Evolutionary conservation across 768 basidiomycete genomes (phyloP), one percentile per base, ranked within the genome.

Genomic region (Gloeostereum incarnatum): DNA sequence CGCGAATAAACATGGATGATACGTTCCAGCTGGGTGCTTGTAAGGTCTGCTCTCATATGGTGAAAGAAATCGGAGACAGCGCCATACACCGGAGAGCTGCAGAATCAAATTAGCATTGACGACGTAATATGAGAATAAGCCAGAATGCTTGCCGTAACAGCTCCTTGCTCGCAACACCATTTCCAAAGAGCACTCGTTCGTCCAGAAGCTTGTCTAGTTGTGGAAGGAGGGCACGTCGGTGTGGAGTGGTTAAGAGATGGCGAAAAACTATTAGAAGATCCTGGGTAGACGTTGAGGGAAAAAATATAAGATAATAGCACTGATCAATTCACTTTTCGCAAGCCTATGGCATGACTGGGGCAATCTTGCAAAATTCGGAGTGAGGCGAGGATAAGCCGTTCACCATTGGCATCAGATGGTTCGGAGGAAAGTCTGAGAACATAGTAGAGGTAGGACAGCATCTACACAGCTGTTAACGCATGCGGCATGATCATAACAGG

Each of bases 41-140:
- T 76, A 26, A 98, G 73, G 14, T 97, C 92, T 31, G 65, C 68
- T 36, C 90, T 83, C 41, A 93, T 72, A 52, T 96, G 90, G 53
- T 97, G 92, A 39, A 96, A 81, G 8, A 97, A 71, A 58, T 99
- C 96, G 22, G 91, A 91, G 5, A 94, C 76, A 33, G 88, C 83
- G 42, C 80, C 82, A 59, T 91, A 93, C 2, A 87, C 84, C 27
- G 78, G 72, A 2, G 85, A 76, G 38, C 88, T 86, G 49, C 11
- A 18, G 35, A 17, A 24, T 11, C 14, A 24, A 13, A 44, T 45
- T 39, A 39, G 31, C 40, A 33, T 45, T 20, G 21, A 39, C 29
- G 36, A n/a, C 37, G 35, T 24, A 52, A 26, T 43, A 36, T 33
- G 14, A 35, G 22, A 13, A n/a, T 29, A 16, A 30, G 11, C 8